Conservation (phyloP, 1,284 basidiomycete genomes). For the Heterobasidion annosum region DNA sequence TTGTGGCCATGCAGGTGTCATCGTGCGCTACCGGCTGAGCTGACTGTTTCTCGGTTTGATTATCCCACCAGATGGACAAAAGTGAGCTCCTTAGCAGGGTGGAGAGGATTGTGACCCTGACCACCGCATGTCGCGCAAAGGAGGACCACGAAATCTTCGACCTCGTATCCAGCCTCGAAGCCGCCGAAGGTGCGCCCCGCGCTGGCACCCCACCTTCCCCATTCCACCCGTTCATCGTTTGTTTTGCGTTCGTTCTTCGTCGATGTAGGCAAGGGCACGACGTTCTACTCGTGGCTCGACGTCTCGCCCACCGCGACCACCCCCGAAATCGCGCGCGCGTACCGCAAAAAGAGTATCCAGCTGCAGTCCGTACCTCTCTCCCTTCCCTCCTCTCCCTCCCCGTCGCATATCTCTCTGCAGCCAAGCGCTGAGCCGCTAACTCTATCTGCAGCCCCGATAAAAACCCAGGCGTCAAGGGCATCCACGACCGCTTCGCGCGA, state of each 20-base stretch:
- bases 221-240: not conserved
- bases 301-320: constrained; percentile 63
- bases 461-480: constrained; percentile 74
- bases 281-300: constrained; percentile 84
- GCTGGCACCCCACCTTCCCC: not conserved
- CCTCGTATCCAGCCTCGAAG: constrained; percentile 79
- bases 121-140: constrained; percentile 24
- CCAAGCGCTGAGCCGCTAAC: not conserved
- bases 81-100: constrained; percentile 22
- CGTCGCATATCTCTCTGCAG: not conserved
- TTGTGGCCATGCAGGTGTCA: not conserved
- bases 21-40: no score
- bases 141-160: constrained; percentile 96
- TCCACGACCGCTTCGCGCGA: constrained; percentile 82
- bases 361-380: constrained; percentile 58
- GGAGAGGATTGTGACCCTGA: not conserved
- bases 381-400: not conserved
- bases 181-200: constrained; percentile 59
- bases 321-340: constrained; percentile 76
- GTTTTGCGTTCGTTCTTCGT: not conserved
- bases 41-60: not conserved
- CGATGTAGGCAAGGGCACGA: constrained; percentile 65
- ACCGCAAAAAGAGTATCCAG: constrained; percentile 80
- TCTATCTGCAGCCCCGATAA: constrained; percentile 71
- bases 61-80: constrained; percentile 51